These are phyloP conservation scores for Pleurotus pulmonarius DNA, from an alignment of 768 basidiomycete genomes.

Conservation along the genomic window DNA sequence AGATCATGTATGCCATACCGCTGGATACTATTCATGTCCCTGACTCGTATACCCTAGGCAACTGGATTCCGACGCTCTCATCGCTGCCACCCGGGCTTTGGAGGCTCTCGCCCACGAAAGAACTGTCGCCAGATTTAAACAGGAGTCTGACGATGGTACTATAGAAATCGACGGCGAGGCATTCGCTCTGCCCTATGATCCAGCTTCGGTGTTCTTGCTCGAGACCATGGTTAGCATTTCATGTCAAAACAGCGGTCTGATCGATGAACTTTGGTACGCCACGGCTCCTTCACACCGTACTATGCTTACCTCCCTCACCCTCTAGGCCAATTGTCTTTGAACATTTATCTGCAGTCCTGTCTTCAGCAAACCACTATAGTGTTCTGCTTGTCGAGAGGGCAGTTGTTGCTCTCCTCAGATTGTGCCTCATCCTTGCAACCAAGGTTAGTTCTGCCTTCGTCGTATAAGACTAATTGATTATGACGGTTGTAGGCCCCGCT, in stretches of 20 bases:
- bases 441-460: conserved; percentile 44
- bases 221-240: conserved; percentile 94
- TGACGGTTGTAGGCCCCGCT: conserved; percentile 54
- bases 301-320: background rate
- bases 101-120: conserved; percentile 89
- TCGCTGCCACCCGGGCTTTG: conserved; percentile 82
- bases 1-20: conserved; percentile 71
- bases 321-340: conserved; percentile 92
- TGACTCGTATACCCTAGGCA: conserved; percentile 42
- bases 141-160: conserved; percentile 58
- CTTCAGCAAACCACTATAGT: conserved; percentile 77
- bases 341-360: conserved; percentile 80
- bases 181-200: conserved; percentile 83
- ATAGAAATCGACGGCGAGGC: conserved; percentile 37
- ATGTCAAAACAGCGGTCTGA: conserved; percentile 68
- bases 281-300: conserved; percentile 3
- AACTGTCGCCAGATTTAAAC: conserved; percentile 74
- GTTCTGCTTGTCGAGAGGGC: conserved; percentile 91
- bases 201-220: conserved; percentile 89
- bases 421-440: conserved; percentile 80
- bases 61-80: conserved; percentile 73
- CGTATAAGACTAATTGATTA: conserved; percentile 6
- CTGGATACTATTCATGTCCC: background rate
- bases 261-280: conserved; percentile 82
- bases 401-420: conserved; percentile 79